A percentile compares a stretch with the other conserved stretches of the same genome.
phyloP scores from a whole-genome alignment of 139 green algal genomes.

The Klebsormidium nitens region DNA sequence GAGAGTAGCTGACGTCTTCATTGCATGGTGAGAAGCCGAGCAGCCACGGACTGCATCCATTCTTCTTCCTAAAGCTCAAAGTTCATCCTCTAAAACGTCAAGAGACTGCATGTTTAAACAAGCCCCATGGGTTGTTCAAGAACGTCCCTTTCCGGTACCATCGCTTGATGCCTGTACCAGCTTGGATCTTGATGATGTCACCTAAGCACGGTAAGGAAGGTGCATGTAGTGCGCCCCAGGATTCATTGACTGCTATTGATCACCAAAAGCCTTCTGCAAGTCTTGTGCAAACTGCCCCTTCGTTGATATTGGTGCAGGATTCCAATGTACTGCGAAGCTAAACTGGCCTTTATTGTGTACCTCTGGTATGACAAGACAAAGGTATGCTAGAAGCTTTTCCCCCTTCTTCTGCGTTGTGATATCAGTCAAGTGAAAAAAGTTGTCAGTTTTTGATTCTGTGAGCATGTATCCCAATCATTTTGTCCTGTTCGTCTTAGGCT shows the following conservation, averaged over 20 bases:
- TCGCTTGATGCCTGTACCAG: neutral
- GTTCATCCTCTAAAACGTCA: no score
- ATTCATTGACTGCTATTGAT: no score
- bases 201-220: no score
- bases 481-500: neutral
- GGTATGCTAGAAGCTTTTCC: neutral
- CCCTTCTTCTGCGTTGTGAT: neutral
- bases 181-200: neutral
- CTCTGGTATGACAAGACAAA: conserved; percentile 19
- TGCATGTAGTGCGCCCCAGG: no score
- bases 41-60: no score
- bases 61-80: no score
- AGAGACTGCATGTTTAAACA: no score
- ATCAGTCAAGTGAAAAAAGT: neutral
- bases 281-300: no score
- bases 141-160: neutral
- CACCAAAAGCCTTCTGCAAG: no score
- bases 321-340: conserved; percentile 1
- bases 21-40: no score
- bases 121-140: neutral
- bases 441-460: neutral
- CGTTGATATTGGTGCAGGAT: neutral
- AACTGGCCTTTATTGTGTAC: conserved; percentile 20
- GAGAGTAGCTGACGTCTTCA: no score
- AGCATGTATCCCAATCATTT: neutral